Percentiles rank a stretch among this genome's conserved stretches.
Evolutionary conservation across 176 grass and related monocot species (phyloP).

Genomic region (Carex myosuroides): DNA sequence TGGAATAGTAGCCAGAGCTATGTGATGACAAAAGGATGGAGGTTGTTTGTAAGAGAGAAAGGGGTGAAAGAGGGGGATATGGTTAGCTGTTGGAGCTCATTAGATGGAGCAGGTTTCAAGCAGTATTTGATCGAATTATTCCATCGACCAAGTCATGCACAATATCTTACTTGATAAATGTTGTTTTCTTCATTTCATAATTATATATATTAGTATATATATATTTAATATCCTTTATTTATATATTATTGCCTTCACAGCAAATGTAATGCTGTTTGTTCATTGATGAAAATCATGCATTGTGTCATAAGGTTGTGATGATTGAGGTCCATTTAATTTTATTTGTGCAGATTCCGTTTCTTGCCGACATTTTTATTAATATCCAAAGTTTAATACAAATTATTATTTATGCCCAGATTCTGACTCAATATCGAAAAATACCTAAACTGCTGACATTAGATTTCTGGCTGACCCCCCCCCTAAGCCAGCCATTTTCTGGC

Average conservation of each 20-base stretch:
- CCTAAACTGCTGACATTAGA: no score
- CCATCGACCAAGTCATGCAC: neutral
- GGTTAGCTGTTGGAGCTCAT: constrained; percentile 16
- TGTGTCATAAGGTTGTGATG: neutral
- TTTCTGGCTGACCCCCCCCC: no score
- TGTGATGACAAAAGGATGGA: constrained; percentile 94
- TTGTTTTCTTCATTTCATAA: neutral
- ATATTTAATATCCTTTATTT: neutral
- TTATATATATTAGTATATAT: neutral
- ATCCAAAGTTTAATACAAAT: no score
- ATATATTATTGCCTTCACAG: neutral
- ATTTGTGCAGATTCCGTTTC: neutral
- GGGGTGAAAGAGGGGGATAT: constrained; percentile 43
- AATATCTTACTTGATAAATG: neutral
- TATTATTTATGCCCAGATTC: no score
- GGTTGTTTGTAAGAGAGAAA: constrained; percentile 83
- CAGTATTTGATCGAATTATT: constrained; percentile 35
- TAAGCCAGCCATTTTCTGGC: no score
- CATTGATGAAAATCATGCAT: neutral
- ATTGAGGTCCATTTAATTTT: neutral
- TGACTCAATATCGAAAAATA: no score
- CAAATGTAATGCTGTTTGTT: neutral
- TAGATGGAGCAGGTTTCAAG: constrained; percentile 26
- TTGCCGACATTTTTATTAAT: no score
- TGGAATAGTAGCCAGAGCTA: constrained; percentile 99